Base-by-base conservation (phyloP, 2,329 filamentous ascomycete genomes). In the Neurospora sp. region DNA sequence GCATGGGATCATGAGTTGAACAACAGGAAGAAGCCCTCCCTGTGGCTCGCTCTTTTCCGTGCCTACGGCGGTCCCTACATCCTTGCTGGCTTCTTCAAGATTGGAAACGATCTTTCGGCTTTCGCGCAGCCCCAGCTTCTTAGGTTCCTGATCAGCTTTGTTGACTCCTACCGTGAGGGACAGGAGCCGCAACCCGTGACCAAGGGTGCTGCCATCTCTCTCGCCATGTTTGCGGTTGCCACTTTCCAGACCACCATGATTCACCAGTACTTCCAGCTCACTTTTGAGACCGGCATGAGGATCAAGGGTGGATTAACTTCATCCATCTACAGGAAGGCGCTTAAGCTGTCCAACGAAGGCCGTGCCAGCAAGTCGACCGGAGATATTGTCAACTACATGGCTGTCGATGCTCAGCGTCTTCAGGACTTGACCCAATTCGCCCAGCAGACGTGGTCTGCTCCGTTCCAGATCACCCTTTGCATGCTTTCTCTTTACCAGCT, bases 331-430 rank as follows among this genome's bases (percentile, higher is more conserved):
- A 87, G 90, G 71, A 99, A 99, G 82, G 91, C 94, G 0, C 85
- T 98, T 72, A 90, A 88, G 73, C 84, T 99, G 19, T 98, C 95
- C 5, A 98, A 97, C 76, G 96, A 99, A 81, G 96, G 96, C 8
- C 88, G 95, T 69, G 87, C 93, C 2, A 82, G 89, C 65, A 97
- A 98, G 82, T 92, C 92, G 0, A 99, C 96, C 0, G 96, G 96
- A 70, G 96, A 99, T 77, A 98, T 99, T 77, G 96, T 99, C 79
- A 99, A 99, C 78, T 96, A 97, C 81, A 99, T 99, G 95, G 96
- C 96, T 66, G 95, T 99, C 10, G 96, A 99, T 78, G 95, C 95
- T 15, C 96, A 99, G 80, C 91, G 96, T 74, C 86, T 99, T 19
- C 92, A 97, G 77, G 96, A 99, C 80, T 83, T 99, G 70, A 93